Base-by-base conservation (phyloP, 2,329 filamentous ascomycete species). In the Curvularia sp. region DNA sequence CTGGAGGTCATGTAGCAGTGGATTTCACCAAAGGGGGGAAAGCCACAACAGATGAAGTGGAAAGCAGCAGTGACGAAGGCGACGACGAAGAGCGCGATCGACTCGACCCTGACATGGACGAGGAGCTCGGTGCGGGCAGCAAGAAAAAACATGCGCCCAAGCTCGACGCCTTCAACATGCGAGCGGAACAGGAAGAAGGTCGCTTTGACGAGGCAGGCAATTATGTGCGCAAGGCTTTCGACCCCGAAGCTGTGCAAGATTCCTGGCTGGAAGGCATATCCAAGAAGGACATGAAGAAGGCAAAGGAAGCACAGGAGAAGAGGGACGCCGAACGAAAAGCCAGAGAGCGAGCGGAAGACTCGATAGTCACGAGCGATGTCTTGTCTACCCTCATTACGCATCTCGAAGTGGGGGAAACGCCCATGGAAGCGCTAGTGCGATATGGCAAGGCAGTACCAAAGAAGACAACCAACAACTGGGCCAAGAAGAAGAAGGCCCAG, bases 141-240 rank as follows among this genome's bases (percentile, higher is more conserved):
- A 89, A 96, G 68, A 98, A 97, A 80, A 91, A 88, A 69, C 92
- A 97, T 76, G 95, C 95, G 1, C 95, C 95, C 1, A 92, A 95
- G 75, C 85, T 99, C 5, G 95, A 98, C 76, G 94, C 94, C 2
- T 99, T 99, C 84, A 98, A 99, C 73, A 91, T 99, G 84, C 88
- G 87, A 58, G 82, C 86, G 12, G 95, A 99, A 77, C 89, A 96
- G 75, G 93, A 98, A 72, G 94, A 98, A 67, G 95, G 95, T 1
- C 85, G 88, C 10, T 99, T 97, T 70, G 95, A 99, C 74, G 90
- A 95, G 67, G 82, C 88, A 1, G 94, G 94, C 9, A 99, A 98
- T 76, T 99, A 88, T 75, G 87, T 99, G 44, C 88, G 95, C 56
- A 96, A 96, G 77, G 93, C 93, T 0, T 86, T 81, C 8, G 95